Percentiles rank a stretch among this genome's conserved stretches.
Conservation (phyloP, 2,329 filamentous ascomycete genomes). For the Diaporthe capsici region DNA sequence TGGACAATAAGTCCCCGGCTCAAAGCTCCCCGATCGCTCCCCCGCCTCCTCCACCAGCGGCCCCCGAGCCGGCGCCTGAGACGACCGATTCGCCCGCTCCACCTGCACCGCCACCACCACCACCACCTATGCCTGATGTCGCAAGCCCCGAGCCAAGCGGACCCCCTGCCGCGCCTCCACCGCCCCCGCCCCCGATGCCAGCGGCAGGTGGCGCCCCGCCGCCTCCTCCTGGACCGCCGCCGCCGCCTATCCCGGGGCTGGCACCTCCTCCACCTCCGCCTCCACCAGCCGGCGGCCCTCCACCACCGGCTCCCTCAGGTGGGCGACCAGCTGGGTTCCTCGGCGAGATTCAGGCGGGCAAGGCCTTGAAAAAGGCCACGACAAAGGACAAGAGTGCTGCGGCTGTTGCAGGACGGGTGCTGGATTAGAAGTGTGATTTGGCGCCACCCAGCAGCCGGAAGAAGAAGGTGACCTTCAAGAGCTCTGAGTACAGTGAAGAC, state of each 20-base stretch:
- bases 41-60: conserved; percentile 55
- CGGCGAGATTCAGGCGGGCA: conserved; percentile 87
- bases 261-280: conserved; percentile 57
- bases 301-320: conserved; percentile 58
- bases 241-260: conserved; percentile 55
- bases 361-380: conserved; percentile 84
- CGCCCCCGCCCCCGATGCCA: conserved; percentile 55
- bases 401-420: conserved; percentile 81
- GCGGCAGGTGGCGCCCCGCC: conserved; percentile 53
- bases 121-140: conserved; percentile 48
- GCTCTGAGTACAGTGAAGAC: conserved; percentile 24
- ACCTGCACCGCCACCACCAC: conserved; percentile 58
- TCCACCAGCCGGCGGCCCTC: conserved; percentile 45
- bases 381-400: conserved; percentile 89
- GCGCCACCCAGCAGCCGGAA: not conserved
- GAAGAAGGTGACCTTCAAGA: conserved; percentile 1
- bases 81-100: conserved; percentile 47
- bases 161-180: conserved; percentile 48
- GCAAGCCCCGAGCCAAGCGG: conserved; percentile 48
- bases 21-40: conserved; percentile 57
- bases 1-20: conserved; percentile 74
- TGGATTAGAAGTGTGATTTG: conserved; percentile 56
- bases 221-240: conserved; percentile 52
- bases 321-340: conserved; percentile 76
- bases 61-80: conserved; percentile 47